Conservation (phyloP, 306 rosid genomes). For the Rosa multiflora region DNA sequence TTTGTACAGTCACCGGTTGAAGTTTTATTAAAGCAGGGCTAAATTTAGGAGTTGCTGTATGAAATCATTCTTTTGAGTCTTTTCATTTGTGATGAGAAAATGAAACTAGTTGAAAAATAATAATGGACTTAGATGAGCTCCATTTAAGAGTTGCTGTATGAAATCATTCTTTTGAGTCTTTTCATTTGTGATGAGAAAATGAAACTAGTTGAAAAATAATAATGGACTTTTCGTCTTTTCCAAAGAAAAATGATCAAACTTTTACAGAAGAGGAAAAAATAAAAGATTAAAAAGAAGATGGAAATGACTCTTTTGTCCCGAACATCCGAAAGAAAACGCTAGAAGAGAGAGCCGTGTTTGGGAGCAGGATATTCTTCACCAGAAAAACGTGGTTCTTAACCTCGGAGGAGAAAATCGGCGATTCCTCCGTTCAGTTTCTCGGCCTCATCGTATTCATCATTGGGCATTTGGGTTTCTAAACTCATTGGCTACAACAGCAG, state of each 20-base stretch:
- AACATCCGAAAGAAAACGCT: not conserved
- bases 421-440: not conserved
- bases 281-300: not conserved
- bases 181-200: not conserved
- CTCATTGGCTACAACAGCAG: not conserved
- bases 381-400: conserved; percentile 1
- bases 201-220: too few relatives aligned
- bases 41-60: not conserved
- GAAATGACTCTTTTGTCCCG: not conserved
- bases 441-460: not conserved
- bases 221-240: not conserved
- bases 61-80: not conserved
- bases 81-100: not conserved
- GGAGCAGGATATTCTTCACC: conserved; percentile 2
- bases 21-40: not conserved
- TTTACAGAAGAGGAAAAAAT: not conserved
- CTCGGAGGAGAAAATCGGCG: not conserved
- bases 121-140: not conserved
- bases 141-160: not conserved
- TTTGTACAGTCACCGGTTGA: conserved; percentile 1
- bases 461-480: not conserved
- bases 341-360: not conserved
- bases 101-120: too few relatives aligned
- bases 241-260: too few relatives aligned
- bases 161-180: not conserved